Conservation (phyloP, 2,329 filamentous ascomycete species). For the Claviceps cyperi region DNA sequence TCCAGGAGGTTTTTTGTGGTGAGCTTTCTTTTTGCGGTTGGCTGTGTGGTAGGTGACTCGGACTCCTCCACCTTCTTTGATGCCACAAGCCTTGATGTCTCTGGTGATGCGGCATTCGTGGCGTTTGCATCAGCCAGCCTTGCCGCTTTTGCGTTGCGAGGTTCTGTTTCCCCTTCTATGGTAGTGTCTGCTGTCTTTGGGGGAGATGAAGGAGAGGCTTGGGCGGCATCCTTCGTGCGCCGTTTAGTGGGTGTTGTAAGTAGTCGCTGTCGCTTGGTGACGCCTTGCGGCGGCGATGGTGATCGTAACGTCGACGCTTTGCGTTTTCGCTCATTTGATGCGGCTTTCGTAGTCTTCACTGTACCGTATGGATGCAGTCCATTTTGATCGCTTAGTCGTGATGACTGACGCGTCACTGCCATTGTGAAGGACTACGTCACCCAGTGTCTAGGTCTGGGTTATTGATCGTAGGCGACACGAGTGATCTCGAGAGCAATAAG, state of each 20-base stretch:
- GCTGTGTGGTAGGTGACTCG: constrained; percentile 30
- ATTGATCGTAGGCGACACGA: neutral
- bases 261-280: constrained; percentile 8
- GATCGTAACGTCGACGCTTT: constrained; percentile 12
- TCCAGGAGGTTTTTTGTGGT: constrained; percentile 62
- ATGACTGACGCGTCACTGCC: constrained; percentile 23
- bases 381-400: constrained; percentile 24
- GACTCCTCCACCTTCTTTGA: constrained; percentile 27
- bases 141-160: constrained; percentile 26
- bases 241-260: constrained; percentile 20
- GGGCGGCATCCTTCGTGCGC: constrained; percentile 11
- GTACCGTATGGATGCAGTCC: constrained; percentile 4
- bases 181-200: constrained; percentile 28
- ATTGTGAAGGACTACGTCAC: constrained; percentile 4
- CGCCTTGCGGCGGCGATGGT: constrained; percentile 6
- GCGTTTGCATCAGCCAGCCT: constrained; percentile 48
- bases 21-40: constrained; percentile 15
- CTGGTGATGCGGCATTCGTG: constrained; percentile 60
- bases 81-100: constrained; percentile 48
- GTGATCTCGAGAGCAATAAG: neutral
- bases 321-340: constrained; percentile 18
- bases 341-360: neutral
- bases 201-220: constrained; percentile 20
- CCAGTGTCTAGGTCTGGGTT: neutral
- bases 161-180: constrained; percentile 20